A percentile compares a stretch with the other conserved stretches of the same genome.
These are phyloP conservation scores for Cicer yamashitae DNA, from an alignment of 306 rosid species.

Conservation along the genomic window DNA sequence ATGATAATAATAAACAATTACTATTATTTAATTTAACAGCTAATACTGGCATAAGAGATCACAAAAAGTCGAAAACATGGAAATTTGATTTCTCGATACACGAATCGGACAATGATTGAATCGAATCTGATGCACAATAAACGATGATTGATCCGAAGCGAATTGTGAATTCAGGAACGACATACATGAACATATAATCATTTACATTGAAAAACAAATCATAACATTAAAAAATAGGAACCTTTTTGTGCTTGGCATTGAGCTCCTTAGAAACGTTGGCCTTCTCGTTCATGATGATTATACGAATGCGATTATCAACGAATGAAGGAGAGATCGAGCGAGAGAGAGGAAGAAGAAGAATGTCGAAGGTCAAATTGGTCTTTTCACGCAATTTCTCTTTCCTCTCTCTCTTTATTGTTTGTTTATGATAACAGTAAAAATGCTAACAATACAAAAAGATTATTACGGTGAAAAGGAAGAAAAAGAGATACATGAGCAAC, in stretches of 20 bases:
- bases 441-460: not conserved
- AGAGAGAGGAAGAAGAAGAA: conserved; percentile 57
- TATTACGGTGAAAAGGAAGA: not conserved
- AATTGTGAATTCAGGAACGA: not conserved
- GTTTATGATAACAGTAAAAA: too few relatives aligned
- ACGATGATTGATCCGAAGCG: conserved; percentile 48
- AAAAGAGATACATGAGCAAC: too few relatives aligned
- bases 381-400: conserved; percentile 46
- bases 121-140: conserved; percentile 29
- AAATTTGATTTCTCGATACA: conserved; percentile 23
- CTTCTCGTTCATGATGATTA: conserved; percentile 96
- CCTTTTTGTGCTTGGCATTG: conserved; percentile 95
- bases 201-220: not conserved
- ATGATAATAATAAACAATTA: not conserved
- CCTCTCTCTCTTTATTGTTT: conserved; percentile 34
- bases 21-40: not conserved
- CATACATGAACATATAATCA: not conserved
- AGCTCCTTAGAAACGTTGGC: conserved; percentile 97
- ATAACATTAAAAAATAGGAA: not conserved
- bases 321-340: conserved; percentile 49
- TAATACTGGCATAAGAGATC: not conserved
- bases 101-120: conserved; percentile 28
- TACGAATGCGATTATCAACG: conserved; percentile 6
- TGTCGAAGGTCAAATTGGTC: conserved; percentile 61
- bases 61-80: not conserved